Conservation (phyloP, 2,329 filamentous ascomycete genomes). For the Scolecobasidium constrictum region DNA sequence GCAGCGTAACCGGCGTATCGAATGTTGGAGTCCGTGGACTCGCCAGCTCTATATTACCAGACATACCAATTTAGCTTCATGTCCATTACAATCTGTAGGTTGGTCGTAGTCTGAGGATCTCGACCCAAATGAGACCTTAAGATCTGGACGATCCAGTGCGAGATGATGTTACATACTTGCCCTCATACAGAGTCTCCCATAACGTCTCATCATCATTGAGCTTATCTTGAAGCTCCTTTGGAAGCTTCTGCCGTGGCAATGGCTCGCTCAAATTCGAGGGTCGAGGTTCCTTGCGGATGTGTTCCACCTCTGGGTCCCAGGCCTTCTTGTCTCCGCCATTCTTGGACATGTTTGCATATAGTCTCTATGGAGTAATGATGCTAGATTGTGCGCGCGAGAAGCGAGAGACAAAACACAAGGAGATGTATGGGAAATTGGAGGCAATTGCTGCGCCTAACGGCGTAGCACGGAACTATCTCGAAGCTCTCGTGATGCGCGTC, state of each 20-base stretch:
- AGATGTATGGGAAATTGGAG: too few relatives aligned
- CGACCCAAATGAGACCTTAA: too few relatives aligned
- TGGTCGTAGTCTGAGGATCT: not conserved
- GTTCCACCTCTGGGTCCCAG: constrained; percentile 21
- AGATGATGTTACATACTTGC: constrained; percentile 73
- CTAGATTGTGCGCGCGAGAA: too few relatives aligned
- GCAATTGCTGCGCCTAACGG: too few relatives aligned
- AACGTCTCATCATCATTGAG: constrained; percentile 58
- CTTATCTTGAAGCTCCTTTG: constrained; percentile 43
- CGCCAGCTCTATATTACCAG: constrained; percentile 45
- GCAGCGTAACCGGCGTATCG: constrained; percentile 90
- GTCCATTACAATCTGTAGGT: not conserved
- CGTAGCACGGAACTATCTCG: too few relatives aligned
- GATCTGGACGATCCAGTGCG: too few relatives aligned
- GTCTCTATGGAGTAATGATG: too few relatives aligned
- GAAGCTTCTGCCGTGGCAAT: constrained; percentile 40
- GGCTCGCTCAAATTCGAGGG: constrained; percentile 36
- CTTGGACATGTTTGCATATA: too few relatives aligned
- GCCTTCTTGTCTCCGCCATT: not conserved
- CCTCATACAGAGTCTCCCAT: constrained; percentile 67
- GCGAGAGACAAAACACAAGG: too few relatives aligned
- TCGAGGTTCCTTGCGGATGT: constrained; percentile 29
- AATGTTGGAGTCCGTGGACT: constrained; percentile 74
- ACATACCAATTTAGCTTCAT: not conserved
- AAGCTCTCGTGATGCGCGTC: too few relatives aligned